These are phyloP conservation scores for Epithemia pelagica DNA, from an alignment of 108 stramenopile genomes.

Conservation along the genomic window DNA sequence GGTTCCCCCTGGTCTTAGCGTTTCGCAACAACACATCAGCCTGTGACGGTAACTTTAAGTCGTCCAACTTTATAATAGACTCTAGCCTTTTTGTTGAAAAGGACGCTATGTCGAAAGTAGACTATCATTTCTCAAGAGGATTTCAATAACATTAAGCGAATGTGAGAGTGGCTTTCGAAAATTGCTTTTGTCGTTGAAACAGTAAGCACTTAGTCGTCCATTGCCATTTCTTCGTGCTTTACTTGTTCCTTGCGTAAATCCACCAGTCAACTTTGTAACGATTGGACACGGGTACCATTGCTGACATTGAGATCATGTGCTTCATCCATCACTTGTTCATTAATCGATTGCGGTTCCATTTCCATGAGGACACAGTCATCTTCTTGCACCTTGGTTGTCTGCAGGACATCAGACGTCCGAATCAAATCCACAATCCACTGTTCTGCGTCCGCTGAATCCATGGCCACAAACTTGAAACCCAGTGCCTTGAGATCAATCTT, in stretches of 20 bases:
- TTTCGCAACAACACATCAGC: no score
- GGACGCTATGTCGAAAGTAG: no score
- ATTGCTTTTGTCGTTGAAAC: no score
- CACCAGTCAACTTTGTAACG: slow-evolving; percentile 52
- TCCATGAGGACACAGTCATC: slow-evolving; percentile 96
- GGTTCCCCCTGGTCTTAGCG: no score
- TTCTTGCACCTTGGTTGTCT: slow-evolving; percentile 94
- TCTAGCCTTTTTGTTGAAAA: no score
- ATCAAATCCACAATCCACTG: slow-evolving; percentile 99
- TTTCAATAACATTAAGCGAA: no score
- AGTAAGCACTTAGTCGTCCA: slow-evolving; percentile 51
- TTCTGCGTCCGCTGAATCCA: slow-evolving; percentile 92
- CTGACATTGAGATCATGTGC: slow-evolving; percentile 89
- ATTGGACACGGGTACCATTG: slow-evolving; percentile 61
- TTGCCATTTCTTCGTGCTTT: slow-evolving; percentile 39
- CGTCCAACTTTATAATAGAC: no score
- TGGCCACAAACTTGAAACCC: slow-evolving; percentile 85
- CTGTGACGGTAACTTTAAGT: no score
- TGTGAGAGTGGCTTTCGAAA: no score
- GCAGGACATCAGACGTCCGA: slow-evolving; percentile 74
- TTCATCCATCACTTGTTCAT: slow-evolving; percentile 95
- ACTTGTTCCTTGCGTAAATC: slow-evolving; percentile 57
- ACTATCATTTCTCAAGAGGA: no score
- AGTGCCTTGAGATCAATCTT: slow-evolving; percentile 94
- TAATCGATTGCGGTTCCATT: slow-evolving; percentile 55